phyloP scores from a whole-genome alignment of 108 stramenopile genomes.

The Epithemia pelagica region DNA sequence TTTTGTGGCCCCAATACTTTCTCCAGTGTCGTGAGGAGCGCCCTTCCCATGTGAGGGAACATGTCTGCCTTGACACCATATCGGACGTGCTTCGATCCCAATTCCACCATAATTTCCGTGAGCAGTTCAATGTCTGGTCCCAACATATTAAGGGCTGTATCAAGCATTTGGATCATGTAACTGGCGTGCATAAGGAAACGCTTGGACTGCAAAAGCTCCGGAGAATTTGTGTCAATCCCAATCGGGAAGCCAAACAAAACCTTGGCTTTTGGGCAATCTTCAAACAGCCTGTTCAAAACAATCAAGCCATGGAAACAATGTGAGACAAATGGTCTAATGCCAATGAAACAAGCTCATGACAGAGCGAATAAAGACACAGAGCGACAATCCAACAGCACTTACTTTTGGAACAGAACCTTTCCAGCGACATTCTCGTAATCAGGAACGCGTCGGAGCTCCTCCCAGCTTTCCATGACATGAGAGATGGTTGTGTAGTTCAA shows the following conservation, averaged over 20 bases:
- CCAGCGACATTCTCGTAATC: conserved; percentile 24
- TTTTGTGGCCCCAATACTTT: conserved; percentile 25
- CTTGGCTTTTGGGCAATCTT: conserved; percentile 18
- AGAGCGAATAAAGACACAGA: too few species aligned
- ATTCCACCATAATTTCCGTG: conserved; percentile 29
- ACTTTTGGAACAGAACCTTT: conserved; percentile 21
- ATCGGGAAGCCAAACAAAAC: conserved; percentile 24
- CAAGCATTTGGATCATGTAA: conserved; percentile 28
- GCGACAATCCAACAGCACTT: too few species aligned
- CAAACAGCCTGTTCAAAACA: conserved; percentile 29
- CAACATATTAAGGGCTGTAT: conserved; percentile 25
- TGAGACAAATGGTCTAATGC: too few species aligned
- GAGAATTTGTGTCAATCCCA: conserved; percentile 18
- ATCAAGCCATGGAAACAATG: too few species aligned
- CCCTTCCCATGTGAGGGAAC: conserved; percentile 33
- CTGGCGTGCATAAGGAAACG: conserved; percentile 24
- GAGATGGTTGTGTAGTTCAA: conserved; percentile 34
- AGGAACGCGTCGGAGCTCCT: conserved; percentile 15
- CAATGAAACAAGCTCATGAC: too few species aligned
- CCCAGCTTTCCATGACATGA: conserved; percentile 36
- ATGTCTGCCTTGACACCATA: conserved; percentile 37
- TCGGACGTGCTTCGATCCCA: conserved; percentile 33
- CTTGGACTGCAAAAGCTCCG: conserved; percentile 11
- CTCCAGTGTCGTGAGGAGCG: conserved; percentile 30
- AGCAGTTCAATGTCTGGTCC: conserved; percentile 32